Evolutionary conservation across 1,139 yeast species (phyloP).

Genomic region (Scheffersomyces segobiensis): DNA sequence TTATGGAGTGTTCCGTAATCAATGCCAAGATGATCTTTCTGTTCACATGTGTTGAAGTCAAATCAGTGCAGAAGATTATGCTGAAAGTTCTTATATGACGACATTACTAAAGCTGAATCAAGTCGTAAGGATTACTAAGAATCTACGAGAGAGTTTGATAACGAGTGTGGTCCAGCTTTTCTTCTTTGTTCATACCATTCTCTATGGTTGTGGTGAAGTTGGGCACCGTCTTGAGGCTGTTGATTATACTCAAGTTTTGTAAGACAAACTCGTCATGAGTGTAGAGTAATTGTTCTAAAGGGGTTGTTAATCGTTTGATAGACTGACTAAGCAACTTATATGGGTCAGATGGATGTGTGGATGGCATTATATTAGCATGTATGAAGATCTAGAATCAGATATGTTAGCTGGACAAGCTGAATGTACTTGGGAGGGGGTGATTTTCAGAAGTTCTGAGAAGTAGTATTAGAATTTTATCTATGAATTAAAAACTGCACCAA

Average conservation of each 20-base stretch:
- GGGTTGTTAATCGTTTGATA: constrained; percentile 20
- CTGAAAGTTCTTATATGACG: neutral
- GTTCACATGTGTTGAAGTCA: neutral
- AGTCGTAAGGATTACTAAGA: neutral
- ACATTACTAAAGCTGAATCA: neutral
- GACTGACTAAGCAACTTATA: constrained; percentile 23
- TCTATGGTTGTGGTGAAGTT: constrained; percentile 6
- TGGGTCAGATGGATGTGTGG: constrained; percentile 15
- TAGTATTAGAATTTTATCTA: neutral
- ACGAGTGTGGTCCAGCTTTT: neutral
- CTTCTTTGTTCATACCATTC: neutral
- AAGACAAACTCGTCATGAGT: constrained; percentile 28
- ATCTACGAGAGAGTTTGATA: neutral
- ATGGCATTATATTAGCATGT: neutral
- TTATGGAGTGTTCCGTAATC: neutral
- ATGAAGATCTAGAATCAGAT: neutral
- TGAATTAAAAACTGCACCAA: neutral
- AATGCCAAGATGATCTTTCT: neutral
- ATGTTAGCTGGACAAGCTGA: neutral
- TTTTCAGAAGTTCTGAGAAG: neutral
- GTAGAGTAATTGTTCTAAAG: constrained; percentile 23
- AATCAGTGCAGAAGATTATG: neutral
- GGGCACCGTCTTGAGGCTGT: constrained; percentile 20
- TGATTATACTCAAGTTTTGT: constrained; percentile 26
- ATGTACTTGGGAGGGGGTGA: neutral